These are phyloP conservation scores for Metschnikowia hibisci DNA, from an alignment of 805 yeast genomes.

Conservation along the genomic window DNA sequence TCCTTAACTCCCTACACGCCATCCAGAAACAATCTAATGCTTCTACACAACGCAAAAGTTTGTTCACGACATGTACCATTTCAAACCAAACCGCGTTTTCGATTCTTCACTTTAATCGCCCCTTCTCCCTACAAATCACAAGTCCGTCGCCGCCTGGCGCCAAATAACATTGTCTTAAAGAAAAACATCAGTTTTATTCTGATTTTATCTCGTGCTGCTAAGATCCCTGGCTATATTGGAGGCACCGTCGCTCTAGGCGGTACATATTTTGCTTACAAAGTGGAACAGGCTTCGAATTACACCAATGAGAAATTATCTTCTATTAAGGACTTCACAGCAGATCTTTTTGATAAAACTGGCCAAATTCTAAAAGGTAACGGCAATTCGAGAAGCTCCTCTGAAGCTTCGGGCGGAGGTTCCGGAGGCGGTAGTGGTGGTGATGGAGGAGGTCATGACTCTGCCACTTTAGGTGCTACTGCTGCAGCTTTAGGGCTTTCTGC, in stretches of 20 bases:
- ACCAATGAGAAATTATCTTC: conserved; percentile 63
- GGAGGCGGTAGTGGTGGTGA: conserved; percentile 26
- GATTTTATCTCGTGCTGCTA: conserved; percentile 50
- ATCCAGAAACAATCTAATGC: neutral
- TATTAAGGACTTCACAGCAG: conserved; percentile 59
- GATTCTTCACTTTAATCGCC: conserved; percentile 2
- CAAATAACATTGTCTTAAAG: conserved; percentile 8
- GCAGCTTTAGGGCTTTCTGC: conserved; percentile 48
- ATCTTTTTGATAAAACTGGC: conserved; percentile 45
- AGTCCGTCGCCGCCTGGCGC: conserved; percentile 6
- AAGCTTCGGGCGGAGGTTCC: conserved; percentile 25
- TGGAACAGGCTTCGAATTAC: conserved; percentile 76
- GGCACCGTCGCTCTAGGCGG: conserved; percentile 94
- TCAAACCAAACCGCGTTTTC: neutral
- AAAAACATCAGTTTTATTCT: conserved; percentile 41
- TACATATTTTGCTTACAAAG: conserved; percentile 85
- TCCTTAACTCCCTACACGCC: neutral
- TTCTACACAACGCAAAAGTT: neutral
- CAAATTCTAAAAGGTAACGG: conserved; percentile 37
- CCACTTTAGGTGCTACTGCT: conserved; percentile 48
- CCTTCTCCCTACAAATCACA: conserved; percentile 4
- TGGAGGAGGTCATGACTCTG: conserved; percentile 31
- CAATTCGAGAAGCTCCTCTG: conserved; percentile 13
- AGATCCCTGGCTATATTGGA: conserved; percentile 78
- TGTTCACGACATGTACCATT: neutral